phyloP scores from a whole-genome alignment of 2,329 filamentous ascomycete species.

The Ophiocordyceps camponoti-saundersi region DNA sequence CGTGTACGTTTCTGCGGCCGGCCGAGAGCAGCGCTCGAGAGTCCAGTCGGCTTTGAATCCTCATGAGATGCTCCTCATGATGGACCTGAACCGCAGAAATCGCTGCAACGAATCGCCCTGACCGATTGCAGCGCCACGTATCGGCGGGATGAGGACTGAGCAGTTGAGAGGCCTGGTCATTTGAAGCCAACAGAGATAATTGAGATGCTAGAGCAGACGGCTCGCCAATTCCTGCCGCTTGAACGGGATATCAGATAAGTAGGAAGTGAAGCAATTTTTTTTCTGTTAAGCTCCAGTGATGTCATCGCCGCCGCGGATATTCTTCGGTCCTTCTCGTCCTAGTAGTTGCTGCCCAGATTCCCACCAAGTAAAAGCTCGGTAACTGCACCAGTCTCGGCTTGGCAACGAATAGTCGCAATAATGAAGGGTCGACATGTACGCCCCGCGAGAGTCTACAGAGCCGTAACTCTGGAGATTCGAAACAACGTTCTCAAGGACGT shows the following conservation, averaged over 20 bases:
- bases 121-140: not conserved
- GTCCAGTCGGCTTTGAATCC: constrained; percentile 40
- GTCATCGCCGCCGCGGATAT: no score
- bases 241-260: not conserved
- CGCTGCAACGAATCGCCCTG: not conserved
- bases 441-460: constrained; percentile 29
- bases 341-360: no score
- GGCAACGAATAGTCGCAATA: not conserved
- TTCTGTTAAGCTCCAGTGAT: not conserved
- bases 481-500: constrained; percentile 19
- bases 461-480: constrained; percentile 25
- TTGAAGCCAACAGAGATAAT: not conserved
- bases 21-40: constrained; percentile 34
- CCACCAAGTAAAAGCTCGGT: no score
- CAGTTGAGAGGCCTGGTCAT: not conserved
- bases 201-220: not conserved
- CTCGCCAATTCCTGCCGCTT: not conserved
- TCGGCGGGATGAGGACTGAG: not conserved
- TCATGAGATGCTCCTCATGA: constrained; percentile 42
- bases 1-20: constrained; percentile 6
- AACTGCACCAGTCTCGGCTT: not conserved
- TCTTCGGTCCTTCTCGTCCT: no score
- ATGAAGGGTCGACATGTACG: constrained; percentile 16
- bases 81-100: constrained; percentile 7
- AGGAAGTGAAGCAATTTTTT: not conserved